phyloP scores from a whole-genome alignment of 2,329 filamentous ascomycete species.

The Aureobasidium sp. region DNA sequence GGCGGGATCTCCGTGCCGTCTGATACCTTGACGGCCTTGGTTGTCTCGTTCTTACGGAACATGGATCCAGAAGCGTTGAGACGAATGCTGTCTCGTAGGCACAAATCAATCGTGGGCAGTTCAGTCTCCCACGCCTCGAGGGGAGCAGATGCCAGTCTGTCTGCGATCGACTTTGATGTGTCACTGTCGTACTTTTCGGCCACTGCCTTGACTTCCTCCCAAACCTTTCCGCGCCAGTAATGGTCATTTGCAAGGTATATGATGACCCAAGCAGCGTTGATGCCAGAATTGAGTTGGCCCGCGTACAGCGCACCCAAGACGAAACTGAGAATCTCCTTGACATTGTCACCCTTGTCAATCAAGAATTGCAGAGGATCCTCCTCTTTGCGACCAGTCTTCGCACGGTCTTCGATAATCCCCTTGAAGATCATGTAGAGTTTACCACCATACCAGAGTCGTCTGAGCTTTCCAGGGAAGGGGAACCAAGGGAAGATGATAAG shows the following conservation, averaged over 20 bases:
- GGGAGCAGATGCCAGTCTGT: constrained; percentile 38
- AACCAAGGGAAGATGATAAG: constrained; percentile 49
- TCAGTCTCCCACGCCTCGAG: constrained; percentile 51
- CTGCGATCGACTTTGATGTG: constrained; percentile 28
- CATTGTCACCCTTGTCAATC: constrained; percentile 45
- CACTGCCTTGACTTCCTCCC: constrained; percentile 42
- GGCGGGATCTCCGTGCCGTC: constrained; percentile 40
- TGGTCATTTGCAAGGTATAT: constrained; percentile 43
- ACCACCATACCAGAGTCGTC: constrained; percentile 40
- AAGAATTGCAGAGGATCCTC: constrained; percentile 49
- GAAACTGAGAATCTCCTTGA: constrained; percentile 42
- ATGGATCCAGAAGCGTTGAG: constrained; percentile 42
- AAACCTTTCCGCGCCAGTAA: constrained; percentile 40
- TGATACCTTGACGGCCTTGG: constrained; percentile 37
- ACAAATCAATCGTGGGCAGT: constrained; percentile 48
- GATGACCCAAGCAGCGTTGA: constrained; percentile 50
- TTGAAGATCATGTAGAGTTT: constrained; percentile 45
- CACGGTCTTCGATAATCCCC: constrained; percentile 42
- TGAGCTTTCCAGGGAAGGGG: constrained; percentile 39
- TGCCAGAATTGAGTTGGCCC: constrained; percentile 51
- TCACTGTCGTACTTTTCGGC: constrained; percentile 39
- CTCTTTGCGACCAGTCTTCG: constrained; percentile 35
- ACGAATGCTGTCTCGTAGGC: constrained; percentile 49
- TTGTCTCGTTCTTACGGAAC: constrained; percentile 47
- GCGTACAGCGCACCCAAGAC: constrained; percentile 50